Conservation (phyloP, 2,329 filamentous ascomycete species). For the Thyridium curvatum region DNA sequence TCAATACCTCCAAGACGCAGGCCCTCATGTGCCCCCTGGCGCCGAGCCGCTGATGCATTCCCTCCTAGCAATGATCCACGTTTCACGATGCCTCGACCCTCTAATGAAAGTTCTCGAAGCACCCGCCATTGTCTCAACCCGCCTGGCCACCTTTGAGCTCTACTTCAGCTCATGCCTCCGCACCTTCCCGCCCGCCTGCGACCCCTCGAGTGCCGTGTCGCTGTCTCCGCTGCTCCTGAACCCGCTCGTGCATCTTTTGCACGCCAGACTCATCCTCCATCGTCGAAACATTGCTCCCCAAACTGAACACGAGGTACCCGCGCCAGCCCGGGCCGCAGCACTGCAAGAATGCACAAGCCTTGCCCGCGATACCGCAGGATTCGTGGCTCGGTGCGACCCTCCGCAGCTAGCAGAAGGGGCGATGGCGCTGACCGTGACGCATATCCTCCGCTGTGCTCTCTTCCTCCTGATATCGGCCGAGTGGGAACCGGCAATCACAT, state of each 20-base stretch:
- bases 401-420: conserved; percentile 58
- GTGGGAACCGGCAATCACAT: conserved; percentile 64
- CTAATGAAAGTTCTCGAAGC: conserved; percentile 65
- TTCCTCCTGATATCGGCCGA: conserved; percentile 72
- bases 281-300: conserved; percentile 78
- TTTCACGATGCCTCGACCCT: conserved; percentile 53
- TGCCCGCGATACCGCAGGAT: conserved; percentile 70
- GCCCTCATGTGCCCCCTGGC: conserved; percentile 44
- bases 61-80: conserved; percentile 72
- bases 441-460: conserved; percentile 82
- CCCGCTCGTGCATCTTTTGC: conserved; percentile 73
- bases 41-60: conserved; percentile 58
- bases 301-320: conserved; percentile 37
- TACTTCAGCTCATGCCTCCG: conserved; percentile 72
- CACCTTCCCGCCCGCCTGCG: conserved; percentile 70
- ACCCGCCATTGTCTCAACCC: conserved; percentile 58
- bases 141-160: conserved; percentile 71
- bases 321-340: conserved; percentile 61
- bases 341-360: conserved; percentile 71
- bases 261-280: conserved; percentile 78
- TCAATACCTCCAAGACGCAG: conserved; percentile 60
- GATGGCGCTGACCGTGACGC: conserved; percentile 69
- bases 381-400: conserved; percentile 61
- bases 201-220: conserved; percentile 53
- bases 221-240: conserved; percentile 70